These are phyloP conservation scores for Cephalotrichum gorgonifer DNA, from an alignment of 2,329 filamentous ascomycete species.

Conservation along the genomic window DNA sequence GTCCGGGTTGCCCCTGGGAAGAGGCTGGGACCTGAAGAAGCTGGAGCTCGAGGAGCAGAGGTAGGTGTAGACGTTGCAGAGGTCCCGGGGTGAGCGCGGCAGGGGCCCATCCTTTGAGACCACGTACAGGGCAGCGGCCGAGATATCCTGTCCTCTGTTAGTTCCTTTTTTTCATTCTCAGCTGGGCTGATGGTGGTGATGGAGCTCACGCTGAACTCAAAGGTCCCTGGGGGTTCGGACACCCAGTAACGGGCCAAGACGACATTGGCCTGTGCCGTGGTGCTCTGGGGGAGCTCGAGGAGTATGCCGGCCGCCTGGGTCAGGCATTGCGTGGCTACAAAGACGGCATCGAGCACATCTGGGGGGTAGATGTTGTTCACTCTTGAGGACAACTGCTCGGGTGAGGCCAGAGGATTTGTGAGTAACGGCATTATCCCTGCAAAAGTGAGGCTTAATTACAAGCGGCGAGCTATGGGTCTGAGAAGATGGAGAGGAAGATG, in stretches of 20 bases:
- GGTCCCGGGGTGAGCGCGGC: conserved; percentile 66
- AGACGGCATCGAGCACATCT: conserved; percentile 62
- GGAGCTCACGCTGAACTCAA: conserved; percentile 43
- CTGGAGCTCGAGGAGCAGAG: conserved; percentile 55
- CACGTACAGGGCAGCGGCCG: conserved; percentile 72
- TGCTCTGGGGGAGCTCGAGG: conserved; percentile 73
- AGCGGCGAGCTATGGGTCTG: too few relatives aligned
- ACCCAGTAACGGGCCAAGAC: conserved; percentile 76
- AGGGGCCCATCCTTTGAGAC: conserved; percentile 71
- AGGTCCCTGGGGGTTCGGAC: conserved; percentile 39
- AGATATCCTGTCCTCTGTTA: conserved; percentile 51
- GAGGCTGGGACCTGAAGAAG: conserved; percentile 32
- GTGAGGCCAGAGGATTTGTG: conserved; percentile 61
- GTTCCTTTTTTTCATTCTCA: neutral
- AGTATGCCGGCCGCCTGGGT: conserved; percentile 73
- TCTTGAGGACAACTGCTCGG: conserved; percentile 55
- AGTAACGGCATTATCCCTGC: conserved; percentile 23
- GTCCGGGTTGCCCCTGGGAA: conserved; percentile 27
- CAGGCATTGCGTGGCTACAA: conserved; percentile 60
- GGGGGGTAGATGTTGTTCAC: conserved; percentile 48
- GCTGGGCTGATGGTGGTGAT: neutral
- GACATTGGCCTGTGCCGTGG: conserved; percentile 77
- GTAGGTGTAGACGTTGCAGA: conserved; percentile 79
- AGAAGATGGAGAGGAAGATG: too few relatives aligned
- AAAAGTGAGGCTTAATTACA: too few relatives aligned